Percentiles rank a stretch among this genome's conserved stretches.
Evolutionary conservation across 2,329 filamentous ascomycete genomes (phyloP).

Genomic region (Pezicula carpinea): DNA sequence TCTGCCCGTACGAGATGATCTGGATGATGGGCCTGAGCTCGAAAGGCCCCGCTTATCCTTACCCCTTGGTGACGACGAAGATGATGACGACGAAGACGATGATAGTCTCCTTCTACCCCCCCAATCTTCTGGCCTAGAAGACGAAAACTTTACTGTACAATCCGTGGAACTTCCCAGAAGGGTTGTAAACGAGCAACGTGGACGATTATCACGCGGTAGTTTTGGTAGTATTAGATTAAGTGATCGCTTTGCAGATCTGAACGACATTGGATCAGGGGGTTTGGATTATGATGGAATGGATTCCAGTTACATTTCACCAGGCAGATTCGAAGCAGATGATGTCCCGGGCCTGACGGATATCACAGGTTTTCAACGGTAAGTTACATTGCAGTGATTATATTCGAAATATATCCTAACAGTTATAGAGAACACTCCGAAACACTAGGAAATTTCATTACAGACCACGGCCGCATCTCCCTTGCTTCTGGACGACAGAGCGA

Average conservation of each 20-base stretch:
- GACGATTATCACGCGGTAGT: constrained; percentile 41
- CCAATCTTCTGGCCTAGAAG: constrained; percentile 47
- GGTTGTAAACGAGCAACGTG: constrained; percentile 41
- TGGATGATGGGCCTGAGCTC: constrained; percentile 38
- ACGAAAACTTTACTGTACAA: constrained; percentile 53
- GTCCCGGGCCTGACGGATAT: constrained; percentile 12
- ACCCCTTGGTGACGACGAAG: constrained; percentile 45
- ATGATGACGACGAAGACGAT: constrained; percentile 45
- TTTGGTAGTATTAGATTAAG: constrained; percentile 50
- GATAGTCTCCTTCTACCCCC: constrained; percentile 46
- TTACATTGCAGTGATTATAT: background rate
- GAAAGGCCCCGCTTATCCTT: constrained; percentile 51
- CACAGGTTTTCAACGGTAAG: constrained; percentile 14
- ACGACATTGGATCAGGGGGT: constrained; percentile 16
- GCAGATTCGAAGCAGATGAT: constrained; percentile 17
- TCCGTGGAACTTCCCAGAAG: constrained; percentile 57
- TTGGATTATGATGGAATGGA: constrained; percentile 17
- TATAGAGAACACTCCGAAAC: constrained; percentile 20
- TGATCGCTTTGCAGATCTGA: constrained; percentile 39
- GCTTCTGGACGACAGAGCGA: constrained; percentile 23
- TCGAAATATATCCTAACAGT: constrained; percentile 4
- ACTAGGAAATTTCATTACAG: constrained; percentile 13
- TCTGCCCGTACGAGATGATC: constrained; percentile 26
- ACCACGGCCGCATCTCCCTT: constrained; percentile 13
- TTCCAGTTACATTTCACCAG: constrained; percentile 23